These are phyloP conservation scores for Zygotorulaspora sp. DNA, from an alignment of 805 yeast species.

Conservation along the genomic window DNA sequence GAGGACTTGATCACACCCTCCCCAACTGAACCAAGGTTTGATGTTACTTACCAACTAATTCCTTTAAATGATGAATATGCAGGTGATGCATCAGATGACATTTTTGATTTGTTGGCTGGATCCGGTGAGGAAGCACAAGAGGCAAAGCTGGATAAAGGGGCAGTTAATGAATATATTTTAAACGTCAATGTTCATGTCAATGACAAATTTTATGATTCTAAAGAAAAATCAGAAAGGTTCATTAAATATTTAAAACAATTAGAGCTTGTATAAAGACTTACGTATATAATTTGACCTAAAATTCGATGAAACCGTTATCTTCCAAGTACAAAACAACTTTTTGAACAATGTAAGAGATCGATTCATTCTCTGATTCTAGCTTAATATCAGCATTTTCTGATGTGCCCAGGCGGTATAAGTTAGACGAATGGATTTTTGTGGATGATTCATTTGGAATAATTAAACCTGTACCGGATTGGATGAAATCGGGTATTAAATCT, in stretches of 20 bases:
- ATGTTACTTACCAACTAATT: conserved; percentile 19
- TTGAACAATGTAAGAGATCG: conserved; percentile 67
- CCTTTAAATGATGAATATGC: conserved; percentile 11
- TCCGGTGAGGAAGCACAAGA: background rate
- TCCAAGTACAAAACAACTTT: conserved; percentile 69
- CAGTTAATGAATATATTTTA: conserved; percentile 15
- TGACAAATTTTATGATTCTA: conserved; percentile 23
- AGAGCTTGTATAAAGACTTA: conserved; percentile 7
- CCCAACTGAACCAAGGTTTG: conserved; percentile 27
- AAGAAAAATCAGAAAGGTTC: conserved; percentile 25
- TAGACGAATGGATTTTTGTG: conserved; percentile 19
- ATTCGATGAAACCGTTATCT: conserved; percentile 75
- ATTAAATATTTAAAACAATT: conserved; percentile 22
- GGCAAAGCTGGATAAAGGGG: background rate
- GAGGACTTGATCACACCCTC: conserved; percentile 52
- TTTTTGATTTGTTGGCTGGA: conserved; percentile 27
- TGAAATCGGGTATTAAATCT: conserved; percentile 40
- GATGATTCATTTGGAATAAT: conserved; percentile 47
- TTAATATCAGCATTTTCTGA: conserved; percentile 54
- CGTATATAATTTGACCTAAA: conserved; percentile 26
- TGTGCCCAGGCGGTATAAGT: conserved; percentile 44
- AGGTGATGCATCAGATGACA: conserved; percentile 17
- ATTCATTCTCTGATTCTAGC: conserved; percentile 49
- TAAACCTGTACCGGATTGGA: conserved; percentile 87
- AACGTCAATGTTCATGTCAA: conserved; percentile 22